Conservation (phyloP, 1,284 basidiomycete genomes). For the Moesziomyces sp. region DNA sequence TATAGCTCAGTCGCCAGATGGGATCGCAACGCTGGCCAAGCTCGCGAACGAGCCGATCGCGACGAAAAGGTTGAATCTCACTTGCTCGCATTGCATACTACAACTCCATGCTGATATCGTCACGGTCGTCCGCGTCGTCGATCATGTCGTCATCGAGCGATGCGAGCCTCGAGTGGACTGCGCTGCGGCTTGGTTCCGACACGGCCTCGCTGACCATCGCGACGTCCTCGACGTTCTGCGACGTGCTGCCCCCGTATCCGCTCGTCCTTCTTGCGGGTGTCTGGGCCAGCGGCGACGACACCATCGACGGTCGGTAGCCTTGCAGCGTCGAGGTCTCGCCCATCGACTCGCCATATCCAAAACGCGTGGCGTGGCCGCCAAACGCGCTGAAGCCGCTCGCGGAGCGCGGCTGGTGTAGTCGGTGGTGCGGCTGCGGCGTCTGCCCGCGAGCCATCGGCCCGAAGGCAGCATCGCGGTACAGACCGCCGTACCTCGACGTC, state of each 20-base stretch:
- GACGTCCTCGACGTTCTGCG: conserved; percentile 25
- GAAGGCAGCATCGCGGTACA: conserved; percentile 63
- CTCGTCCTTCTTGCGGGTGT: conserved; percentile 28
- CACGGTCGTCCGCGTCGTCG: conserved; percentile 25
- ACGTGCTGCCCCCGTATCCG: conserved; percentile 13
- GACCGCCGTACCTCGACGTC: conserved; percentile 82
- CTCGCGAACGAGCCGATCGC: too few species aligned
- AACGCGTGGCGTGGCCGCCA: conserved; percentile 17
- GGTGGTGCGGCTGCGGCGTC: conserved; percentile 44
- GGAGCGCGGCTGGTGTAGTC: conserved; percentile 44
- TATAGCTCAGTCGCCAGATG: too few species aligned
- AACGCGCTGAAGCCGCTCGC: conserved; percentile 39
- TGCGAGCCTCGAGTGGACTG: conserved; percentile 18
- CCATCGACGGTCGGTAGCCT: conserved; percentile 31
- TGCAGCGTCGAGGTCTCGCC: conserved; percentile 43
- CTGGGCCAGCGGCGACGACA: conserved; percentile 41
- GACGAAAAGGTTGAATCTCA: too few species aligned
- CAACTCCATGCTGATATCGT: conserved; percentile 39
- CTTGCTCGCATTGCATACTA: conserved; percentile 1
- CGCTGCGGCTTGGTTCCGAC: conserved; percentile 10
- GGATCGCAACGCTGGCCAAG: too few species aligned
- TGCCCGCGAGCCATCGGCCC: conserved; percentile 25
- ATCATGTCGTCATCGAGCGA: conserved; percentile 27
- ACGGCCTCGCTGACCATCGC: conserved; percentile 28
- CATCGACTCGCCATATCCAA: conserved; percentile 37